Percentiles rank a stretch among this genome's conserved stretches.
phyloP scores from a whole-genome alignment of 345 rosid species.

The Boechera stricta region DNA sequence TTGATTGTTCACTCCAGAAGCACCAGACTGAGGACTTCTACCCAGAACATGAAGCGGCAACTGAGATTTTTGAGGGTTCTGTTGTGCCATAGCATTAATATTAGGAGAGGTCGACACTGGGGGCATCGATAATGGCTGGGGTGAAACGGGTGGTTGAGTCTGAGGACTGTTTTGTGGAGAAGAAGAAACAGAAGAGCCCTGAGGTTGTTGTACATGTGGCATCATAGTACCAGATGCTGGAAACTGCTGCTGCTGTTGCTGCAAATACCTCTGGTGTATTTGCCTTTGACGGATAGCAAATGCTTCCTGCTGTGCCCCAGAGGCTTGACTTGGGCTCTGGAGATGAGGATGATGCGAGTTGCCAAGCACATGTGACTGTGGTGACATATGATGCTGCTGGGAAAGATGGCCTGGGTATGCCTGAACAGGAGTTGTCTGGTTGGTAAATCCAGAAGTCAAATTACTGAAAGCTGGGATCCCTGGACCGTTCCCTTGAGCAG shows the following conservation, averaged over 20 bases:
- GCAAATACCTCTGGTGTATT: conserved; percentile 73
- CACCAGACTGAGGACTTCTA: conserved; percentile 64
- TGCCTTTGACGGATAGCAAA: conserved; percentile 75
- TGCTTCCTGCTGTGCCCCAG: conserved; percentile 71
- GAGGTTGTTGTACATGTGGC: conserved; percentile 72
- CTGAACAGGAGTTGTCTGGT: conserved; percentile 72
- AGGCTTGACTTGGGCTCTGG: conserved; percentile 66
- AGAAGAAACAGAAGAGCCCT: conserved; percentile 74
- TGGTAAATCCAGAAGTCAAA: conserved; percentile 71
- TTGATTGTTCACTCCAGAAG: conserved; percentile 71
- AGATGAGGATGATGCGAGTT: conserved; percentile 72
- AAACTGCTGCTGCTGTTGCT: conserved; percentile 72
- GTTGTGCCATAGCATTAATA: conserved; percentile 56
- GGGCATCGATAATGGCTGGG: conserved; percentile 62
- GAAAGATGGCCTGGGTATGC: conserved; percentile 73
- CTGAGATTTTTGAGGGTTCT: conserved; percentile 67
- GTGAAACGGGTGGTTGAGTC: conserved; percentile 63
- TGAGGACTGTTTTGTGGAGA: conserved; percentile 74
- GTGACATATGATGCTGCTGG: conserved; percentile 74
- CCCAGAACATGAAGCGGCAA: conserved; percentile 62
- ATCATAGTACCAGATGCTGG: conserved; percentile 61
- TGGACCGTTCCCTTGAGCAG: conserved; percentile 67
- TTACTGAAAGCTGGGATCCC: conserved; percentile 75
- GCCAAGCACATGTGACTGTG: conserved; percentile 63
- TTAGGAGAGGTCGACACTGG: conserved; percentile 58